Base-by-base conservation (phyloP, 176 grass and related monocot species). In the Avena sativa region DNA sequence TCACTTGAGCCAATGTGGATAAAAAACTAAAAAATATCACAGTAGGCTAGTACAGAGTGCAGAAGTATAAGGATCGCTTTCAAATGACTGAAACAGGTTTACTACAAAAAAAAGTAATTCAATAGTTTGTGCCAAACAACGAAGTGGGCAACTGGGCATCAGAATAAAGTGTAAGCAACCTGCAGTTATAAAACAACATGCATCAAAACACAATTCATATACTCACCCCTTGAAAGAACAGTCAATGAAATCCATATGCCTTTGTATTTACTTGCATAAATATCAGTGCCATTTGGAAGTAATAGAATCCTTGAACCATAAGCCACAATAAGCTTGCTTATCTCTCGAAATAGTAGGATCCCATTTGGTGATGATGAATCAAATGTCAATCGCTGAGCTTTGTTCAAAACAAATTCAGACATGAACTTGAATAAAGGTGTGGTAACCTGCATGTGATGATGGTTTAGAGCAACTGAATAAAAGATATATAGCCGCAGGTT, bases 291-390 rank as follows among this genome's bases (percentile, higher is more conserved):
- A 60, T 93, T 99, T 26, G 97, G 92, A 94, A 94, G 85, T 79
- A 93, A 87, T 55, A 99, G 79, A 94, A 99, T 97, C 71, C 92
- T 89, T 17, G 97, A 94, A 19, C 97, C 97, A 58, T 97, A 99
- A 79, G 97, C 94, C 81, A 99, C 97, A 81, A 99, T 85, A 81
- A 99, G 79, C 81, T 99, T 99, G 92, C 97, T 99, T 86, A 99
- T 91, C 91, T 99, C 97, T 50, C 92, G 92, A 75, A 99, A 99
- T 19, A 99, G 86, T 89, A 99, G 97, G 73, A 99, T 99, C 15
- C 97, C 97, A 92, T 99, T 99, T 89, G 97, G 94, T 57, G 97
- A 99, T 78, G 97, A 96, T 55, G 94, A 93, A 93, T 99, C 97
- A 55, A 99, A 99, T 84, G 94, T 93, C 85, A 99, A 87, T 74